Percentiles rank a stretch among this genome's conserved stretches.
These are phyloP conservation scores for Boletus reticulatus DNA, from an alignment of 768 basidiomycete genomes.

Conservation along the genomic window DNA sequence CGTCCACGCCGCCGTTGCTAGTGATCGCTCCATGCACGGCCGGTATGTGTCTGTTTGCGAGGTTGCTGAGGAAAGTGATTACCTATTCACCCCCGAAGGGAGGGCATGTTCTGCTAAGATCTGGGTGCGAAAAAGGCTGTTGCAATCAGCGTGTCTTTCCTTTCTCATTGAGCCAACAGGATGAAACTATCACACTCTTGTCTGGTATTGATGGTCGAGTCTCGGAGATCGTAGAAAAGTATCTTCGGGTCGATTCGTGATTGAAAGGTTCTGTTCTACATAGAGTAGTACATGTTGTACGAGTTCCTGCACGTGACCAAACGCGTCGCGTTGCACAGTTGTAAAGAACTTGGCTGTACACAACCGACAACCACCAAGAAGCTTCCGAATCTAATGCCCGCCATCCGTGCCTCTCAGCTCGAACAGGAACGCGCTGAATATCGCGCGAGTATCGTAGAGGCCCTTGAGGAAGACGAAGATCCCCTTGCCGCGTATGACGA, in stretches of 20 bases:
- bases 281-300: no score
- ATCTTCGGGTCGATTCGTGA: conserved; percentile 1
- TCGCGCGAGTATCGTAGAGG: conserved; percentile 44
- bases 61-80: conserved; percentile 32
- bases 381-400: conserved; percentile 19
- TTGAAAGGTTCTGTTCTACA: neutral
- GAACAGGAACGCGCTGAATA: conserved; percentile 32
- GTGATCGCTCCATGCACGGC: conserved; percentile 27
- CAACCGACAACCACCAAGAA: conserved; percentile 6
- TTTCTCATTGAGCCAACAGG: conserved; percentile 9
- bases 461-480: conserved; percentile 75
- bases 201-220: conserved; percentile 22
- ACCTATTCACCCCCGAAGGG: conserved; percentile 27
- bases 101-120: conserved; percentile 24
- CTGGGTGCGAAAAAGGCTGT: conserved; percentile 29
- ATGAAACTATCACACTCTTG: conserved; percentile 21
- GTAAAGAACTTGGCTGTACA: conserved; percentile 5
- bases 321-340: conserved; percentile 30
- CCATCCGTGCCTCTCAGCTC: conserved; percentile 25
- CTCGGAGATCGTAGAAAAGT: conserved; percentile 15
- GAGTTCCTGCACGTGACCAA: conserved; percentile 22
- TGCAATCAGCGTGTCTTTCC: neutral
- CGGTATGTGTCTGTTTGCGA: conserved; percentile 28
- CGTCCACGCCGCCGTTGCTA: conserved; percentile 31
- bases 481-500: conserved; percentile 81